A percentile compares a stretch with the other conserved stretches of the same genome.
phyloP scores from a whole-genome alignment of 106 monocot species.

The Agapanthus africanus region DNA sequence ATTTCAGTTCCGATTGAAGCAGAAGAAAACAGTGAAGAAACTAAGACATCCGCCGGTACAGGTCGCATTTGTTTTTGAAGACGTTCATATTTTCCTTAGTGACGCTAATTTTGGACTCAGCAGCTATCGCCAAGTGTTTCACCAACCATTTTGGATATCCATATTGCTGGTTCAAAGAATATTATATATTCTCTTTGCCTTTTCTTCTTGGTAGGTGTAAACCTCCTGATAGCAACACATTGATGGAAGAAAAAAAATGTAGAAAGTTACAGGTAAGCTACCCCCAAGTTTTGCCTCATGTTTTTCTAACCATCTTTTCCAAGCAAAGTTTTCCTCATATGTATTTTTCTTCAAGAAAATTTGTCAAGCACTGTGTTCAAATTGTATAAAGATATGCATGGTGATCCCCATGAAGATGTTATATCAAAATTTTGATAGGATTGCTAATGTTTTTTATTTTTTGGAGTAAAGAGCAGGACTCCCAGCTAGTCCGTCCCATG shows the following conservation, averaged over 20 bases:
- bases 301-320: not conserved
- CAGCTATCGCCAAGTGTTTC: not conserved
- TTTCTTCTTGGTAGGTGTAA: slow-evolving; percentile 1
- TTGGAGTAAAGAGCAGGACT: no score
- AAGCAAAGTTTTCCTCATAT: no score
- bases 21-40: not conserved
- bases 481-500: no score
- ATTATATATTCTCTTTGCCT: not conserved
- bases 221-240: not conserved
- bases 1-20: not conserved
- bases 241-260: not conserved
- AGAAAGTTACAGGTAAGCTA: not conserved
- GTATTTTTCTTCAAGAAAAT: no score
- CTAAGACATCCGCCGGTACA: not conserved
- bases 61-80: not conserved
- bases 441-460: no score
- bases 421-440: not conserved
- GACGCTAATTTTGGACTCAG: not conserved
- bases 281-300: not conserved
- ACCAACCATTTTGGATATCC: not conserved
- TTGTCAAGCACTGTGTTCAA: not conserved
- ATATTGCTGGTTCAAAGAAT: not conserved
- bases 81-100: not conserved
- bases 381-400: not conserved
- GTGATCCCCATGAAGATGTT: not conserved